Evolutionary conservation across 2,329 filamentous ascomycete species (phyloP).

Genomic region (Emmonsiellopsis sp.): DNA sequence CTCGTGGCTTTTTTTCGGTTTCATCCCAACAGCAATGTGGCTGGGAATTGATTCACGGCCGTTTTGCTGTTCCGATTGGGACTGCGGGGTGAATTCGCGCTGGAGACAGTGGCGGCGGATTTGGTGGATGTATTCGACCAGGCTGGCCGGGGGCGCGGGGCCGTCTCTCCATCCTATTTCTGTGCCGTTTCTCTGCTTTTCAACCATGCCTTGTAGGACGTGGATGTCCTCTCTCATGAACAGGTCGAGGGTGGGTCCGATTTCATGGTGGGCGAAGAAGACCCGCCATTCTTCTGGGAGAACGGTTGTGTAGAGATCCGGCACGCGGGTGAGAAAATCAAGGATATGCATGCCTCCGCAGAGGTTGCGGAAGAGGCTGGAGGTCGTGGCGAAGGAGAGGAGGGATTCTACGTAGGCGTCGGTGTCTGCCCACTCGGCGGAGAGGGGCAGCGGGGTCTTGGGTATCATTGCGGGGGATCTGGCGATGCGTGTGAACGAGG

Average conservation of each 20-base stretch:
- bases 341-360: constrained; percentile 95
- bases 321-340: constrained; percentile 84
- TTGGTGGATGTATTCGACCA: constrained; percentile 63
- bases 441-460: constrained; percentile 54
- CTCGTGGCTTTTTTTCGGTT: constrained; percentile 89
- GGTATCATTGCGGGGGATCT: constrained; percentile 34
- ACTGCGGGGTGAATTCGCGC: constrained; percentile 46
- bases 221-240: constrained; percentile 68
- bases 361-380: constrained; percentile 72
- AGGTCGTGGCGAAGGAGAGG: constrained; percentile 64
- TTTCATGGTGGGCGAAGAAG: constrained; percentile 62
- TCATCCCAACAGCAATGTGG: constrained; percentile 81
- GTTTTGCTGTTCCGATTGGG: constrained; percentile 36
- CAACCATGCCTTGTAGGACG: constrained; percentile 18
- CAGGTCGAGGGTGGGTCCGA: constrained; percentile 69
- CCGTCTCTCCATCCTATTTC: constrained; percentile 33
- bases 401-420: constrained; percentile 74
- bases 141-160: constrained; percentile 39
- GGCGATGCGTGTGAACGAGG: no score
- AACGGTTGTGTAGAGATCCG: constrained; percentile 69
- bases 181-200: constrained; percentile 9
- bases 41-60: constrained; percentile 45
- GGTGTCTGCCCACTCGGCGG: constrained; percentile 56
- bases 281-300: constrained; percentile 71
- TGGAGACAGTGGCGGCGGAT: constrained; percentile 61